phyloP scores from a whole-genome alignment of 192 early-diverging fungal genomes.

The Backusella morwellensis region DNA sequence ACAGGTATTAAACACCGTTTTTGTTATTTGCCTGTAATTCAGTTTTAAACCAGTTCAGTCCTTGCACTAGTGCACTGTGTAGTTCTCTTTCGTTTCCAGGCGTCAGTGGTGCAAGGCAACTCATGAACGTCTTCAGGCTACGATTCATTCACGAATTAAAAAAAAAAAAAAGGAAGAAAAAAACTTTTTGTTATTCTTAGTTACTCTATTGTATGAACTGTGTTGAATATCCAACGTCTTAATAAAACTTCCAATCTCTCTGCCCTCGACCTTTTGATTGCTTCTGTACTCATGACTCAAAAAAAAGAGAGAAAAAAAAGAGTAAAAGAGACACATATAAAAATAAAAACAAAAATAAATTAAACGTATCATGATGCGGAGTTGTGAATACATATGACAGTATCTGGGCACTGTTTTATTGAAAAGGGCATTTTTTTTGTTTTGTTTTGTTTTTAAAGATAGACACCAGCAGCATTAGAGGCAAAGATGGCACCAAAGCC shows the following conservation, averaged over 20 bases:
- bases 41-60: not conserved
- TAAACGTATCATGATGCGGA: not conserved
- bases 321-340: not conserved
- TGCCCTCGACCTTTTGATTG: not conserved
- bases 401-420: not conserved
- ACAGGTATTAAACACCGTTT: not conserved
- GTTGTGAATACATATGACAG: not conserved
- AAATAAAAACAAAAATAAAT: not conserved
- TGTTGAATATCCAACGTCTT: not conserved
- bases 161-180: not conserved
- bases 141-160: not conserved
- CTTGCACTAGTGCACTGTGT: not conserved
- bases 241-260: not conserved
- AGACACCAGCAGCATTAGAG: conserved; percentile 41
- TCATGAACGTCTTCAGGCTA: not conserved
- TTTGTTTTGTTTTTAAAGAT: conserved; percentile 24
- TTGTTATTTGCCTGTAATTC: not conserved
- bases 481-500: conserved; percentile 40
- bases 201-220: not conserved
- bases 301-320: not conserved
- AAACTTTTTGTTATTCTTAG: not conserved
- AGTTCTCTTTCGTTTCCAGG: not conserved
- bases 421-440: not conserved
- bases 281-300: not conserved
- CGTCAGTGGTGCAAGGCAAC: not conserved